These are phyloP conservation scores for Colletotrichum sp. DNA, from an alignment of 2,329 filamentous ascomycete genomes.

Conservation along the genomic window DNA sequence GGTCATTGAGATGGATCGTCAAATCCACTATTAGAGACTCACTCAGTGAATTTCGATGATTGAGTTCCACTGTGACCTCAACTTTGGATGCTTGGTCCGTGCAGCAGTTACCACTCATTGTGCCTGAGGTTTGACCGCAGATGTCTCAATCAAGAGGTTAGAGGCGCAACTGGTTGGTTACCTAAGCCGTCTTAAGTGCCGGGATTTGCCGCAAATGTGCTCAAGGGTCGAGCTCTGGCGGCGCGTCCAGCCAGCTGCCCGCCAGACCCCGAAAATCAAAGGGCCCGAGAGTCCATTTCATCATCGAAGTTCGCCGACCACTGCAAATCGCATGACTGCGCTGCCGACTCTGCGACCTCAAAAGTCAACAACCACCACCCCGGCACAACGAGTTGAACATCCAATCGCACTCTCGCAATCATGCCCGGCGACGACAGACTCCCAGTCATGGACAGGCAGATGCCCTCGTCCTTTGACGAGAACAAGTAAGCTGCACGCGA, in stretches of 20 bases:
- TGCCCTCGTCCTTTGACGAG: constrained; percentile 84
- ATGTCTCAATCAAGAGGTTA: not conserved
- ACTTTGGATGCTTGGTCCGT: not conserved
- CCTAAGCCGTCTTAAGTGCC: not conserved
- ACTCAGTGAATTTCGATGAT: not conserved
- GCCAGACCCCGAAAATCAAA: constrained; percentile 8
- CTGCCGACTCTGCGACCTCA: not conserved
- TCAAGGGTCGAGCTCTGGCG: constrained; percentile 5
- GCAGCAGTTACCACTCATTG: not conserved
- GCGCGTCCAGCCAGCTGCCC: not conserved
- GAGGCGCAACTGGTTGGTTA: not conserved
- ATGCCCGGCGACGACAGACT: constrained; percentile 27
- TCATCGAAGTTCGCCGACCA: constrained; percentile 15
- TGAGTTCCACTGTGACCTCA: not conserved
- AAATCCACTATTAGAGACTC: not conserved
- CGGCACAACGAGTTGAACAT: not conserved
- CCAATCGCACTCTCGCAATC: not conserved
- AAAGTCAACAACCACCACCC: not conserved
- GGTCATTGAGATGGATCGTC: not conserved
- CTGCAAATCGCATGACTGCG: constrained; percentile 1
- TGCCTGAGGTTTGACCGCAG: not conserved
- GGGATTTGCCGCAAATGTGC: constrained; percentile 15
- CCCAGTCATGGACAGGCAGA: constrained; percentile 46
- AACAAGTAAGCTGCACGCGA: constrained; percentile 61
- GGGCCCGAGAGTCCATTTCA: constrained; percentile 19